These are phyloP conservation scores for Metschnikowia sp. DNA, from an alignment of 805 yeast species.

Conservation along the genomic window DNA sequence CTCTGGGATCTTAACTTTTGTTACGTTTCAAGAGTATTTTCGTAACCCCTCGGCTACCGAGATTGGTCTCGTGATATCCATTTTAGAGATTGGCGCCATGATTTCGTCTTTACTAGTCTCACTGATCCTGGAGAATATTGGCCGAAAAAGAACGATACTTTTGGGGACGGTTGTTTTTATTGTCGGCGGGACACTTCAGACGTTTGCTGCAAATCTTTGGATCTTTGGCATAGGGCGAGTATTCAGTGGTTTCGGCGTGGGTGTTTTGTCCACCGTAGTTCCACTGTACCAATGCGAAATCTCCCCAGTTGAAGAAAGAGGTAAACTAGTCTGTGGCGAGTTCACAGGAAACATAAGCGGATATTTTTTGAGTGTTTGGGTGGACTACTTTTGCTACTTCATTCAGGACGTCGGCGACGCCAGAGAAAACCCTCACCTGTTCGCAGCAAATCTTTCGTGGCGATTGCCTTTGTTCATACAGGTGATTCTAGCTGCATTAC, in stretches of 20 bases:
- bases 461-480: constrained; percentile 75
- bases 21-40: constrained; percentile 50
- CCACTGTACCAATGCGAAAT: constrained; percentile 89
- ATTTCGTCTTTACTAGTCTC: constrained; percentile 18
- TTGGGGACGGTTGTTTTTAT: constrained; percentile 18
- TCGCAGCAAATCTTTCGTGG: constrained; percentile 57
- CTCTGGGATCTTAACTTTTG: constrained; percentile 79
- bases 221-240: constrained; percentile 71
- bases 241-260: constrained; percentile 83
- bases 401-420: constrained; percentile 50
- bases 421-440: constrained; percentile 30
- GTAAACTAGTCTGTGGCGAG: constrained; percentile 80
- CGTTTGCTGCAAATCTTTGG: constrained; percentile 47
- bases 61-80: constrained; percentile 18
- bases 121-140: constrained; percentile 15
- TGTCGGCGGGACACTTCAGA: constrained; percentile 18
- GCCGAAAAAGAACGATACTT: constrained; percentile 20
- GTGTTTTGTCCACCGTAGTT: constrained; percentile 76
- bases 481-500: constrained; percentile 64
- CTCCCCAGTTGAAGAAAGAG: constrained; percentile 83
- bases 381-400: constrained; percentile 72
- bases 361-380: constrained; percentile 82
- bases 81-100: constrained; percentile 22
- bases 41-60: constrained; percentile 16
- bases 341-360: constrained; percentile 85